Evolutionary conservation across 768 basidiomycete genomes (phyloP).

Genomic region (Russula emetica): DNA sequence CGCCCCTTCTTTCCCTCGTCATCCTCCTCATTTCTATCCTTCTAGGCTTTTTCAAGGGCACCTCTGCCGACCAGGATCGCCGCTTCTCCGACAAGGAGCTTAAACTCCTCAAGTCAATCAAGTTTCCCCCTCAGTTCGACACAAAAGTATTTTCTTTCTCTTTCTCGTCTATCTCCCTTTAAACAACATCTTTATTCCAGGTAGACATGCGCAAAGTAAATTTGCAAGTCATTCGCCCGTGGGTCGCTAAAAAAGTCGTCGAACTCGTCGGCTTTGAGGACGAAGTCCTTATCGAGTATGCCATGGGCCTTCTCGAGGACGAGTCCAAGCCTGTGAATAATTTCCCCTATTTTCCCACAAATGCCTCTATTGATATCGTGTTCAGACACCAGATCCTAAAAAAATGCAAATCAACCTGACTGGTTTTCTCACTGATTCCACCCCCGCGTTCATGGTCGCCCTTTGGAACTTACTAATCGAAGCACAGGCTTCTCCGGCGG

Average conservation of each 20-base stretch:
- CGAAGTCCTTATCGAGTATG: conserved; percentile 95
- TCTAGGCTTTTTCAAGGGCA: conserved; percentile 81
- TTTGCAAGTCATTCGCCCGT: conserved; percentile 83
- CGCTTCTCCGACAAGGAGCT: conserved; percentile 94
- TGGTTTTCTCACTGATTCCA: conserved; percentile 87
- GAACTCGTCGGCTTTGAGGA: conserved; percentile 93
- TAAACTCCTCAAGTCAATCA: conserved; percentile 81
- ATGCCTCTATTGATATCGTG: conserved; percentile 10
- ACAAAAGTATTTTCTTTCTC: conserved; percentile 56
- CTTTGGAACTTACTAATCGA: conserved; percentile 92
- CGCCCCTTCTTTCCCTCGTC: background rate
- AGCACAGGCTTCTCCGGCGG: conserved; percentile 83
- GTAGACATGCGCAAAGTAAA: conserved; percentile 97
- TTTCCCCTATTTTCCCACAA: background rate
- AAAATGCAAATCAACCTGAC: conserved; percentile 95
- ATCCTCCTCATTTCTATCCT: background rate
- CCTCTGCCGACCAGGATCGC: conserved; percentile 85
- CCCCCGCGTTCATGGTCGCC: conserved; percentile 78
- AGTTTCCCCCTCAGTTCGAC: conserved; percentile 86
- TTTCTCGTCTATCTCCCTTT: background rate
- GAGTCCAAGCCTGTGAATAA: conserved; percentile 67
- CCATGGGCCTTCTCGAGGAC: conserved; percentile 91
- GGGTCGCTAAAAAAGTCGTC: conserved; percentile 91
- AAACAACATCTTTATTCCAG: conserved; percentile 36
- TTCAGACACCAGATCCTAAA: conserved; percentile 81